phyloP scores from a whole-genome alignment of 2,329 filamentous ascomycete genomes.

The Diplodia scrobiculata region DNA sequence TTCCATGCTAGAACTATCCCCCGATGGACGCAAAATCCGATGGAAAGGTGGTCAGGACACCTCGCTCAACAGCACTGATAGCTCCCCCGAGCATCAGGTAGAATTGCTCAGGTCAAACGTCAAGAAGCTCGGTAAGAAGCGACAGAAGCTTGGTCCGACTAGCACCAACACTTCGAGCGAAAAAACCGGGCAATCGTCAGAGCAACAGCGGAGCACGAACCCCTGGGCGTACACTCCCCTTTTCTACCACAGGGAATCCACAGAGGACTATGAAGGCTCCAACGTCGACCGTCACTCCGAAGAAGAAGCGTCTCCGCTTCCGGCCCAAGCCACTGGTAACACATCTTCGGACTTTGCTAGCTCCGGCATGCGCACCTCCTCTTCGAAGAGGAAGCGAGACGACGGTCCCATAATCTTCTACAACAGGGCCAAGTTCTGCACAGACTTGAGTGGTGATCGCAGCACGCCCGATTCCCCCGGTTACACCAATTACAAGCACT shows the following conservation, averaged over 20 bases:
- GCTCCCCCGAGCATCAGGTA: conserved; percentile 41
- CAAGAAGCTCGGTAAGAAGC: conserved; percentile 31
- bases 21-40: conserved; percentile 74
- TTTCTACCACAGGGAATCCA: conserved; percentile 51
- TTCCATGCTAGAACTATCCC: conserved; percentile 73
- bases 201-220: conserved; percentile 29
- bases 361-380: conserved; percentile 52
- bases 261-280: conserved; percentile 33
- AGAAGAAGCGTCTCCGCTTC: conserved; percentile 42
- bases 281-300: conserved; percentile 6
- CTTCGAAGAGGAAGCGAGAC: conserved; percentile 56
- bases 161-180: conserved; percentile 34
- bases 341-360: conserved; percentile 50
- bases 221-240: conserved; percentile 52
- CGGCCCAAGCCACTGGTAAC: conserved; percentile 38
- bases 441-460: conserved; percentile 71
- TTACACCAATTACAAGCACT: conserved; percentile 8
- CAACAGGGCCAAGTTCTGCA: conserved; percentile 72
- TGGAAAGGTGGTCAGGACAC: conserved; percentile 72
- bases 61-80: conserved; percentile 68
- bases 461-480: conserved; percentile 31
- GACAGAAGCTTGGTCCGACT: conserved; percentile 33
- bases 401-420: conserved; percentile 84
- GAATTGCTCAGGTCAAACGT: background rate
- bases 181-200: conserved; percentile 31